Conservation (phyloP, 345 rosid species). For the Cochlearia excelsa region DNA sequence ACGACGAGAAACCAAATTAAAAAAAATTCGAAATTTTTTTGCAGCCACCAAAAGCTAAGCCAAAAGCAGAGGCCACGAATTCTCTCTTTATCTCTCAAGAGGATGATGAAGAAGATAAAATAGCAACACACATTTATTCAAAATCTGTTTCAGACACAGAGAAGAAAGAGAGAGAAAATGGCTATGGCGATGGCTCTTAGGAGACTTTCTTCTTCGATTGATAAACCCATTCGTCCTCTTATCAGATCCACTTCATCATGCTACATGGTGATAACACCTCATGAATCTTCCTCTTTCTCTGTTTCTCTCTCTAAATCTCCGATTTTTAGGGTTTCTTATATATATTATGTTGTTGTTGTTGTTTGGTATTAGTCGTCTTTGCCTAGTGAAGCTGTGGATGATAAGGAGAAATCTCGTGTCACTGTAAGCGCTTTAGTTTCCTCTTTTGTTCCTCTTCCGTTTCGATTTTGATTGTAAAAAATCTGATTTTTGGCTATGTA, state of each 20-base stretch:
- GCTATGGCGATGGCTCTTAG: conserved; percentile 97
- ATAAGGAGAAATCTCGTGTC: conserved; percentile 70
- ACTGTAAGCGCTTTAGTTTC: conserved; percentile 43
- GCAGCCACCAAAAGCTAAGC: conserved; percentile 45
- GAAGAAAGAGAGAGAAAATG: conserved; percentile 41
- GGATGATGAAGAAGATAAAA: conserved; percentile 1
- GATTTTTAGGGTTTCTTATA: neutral
- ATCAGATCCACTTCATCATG: conserved; percentile 56
- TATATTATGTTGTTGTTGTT: conserved; percentile 8
- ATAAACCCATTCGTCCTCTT: conserved; percentile 82
- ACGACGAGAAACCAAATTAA: conserved; percentile 18
- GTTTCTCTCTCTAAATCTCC: neutral
- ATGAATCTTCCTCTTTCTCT: neutral
- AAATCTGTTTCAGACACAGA: conserved; percentile 28
- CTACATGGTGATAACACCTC: conserved; percentile 47
- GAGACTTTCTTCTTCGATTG: conserved; percentile 78
- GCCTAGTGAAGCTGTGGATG: conserved; percentile 90
- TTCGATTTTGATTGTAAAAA: conserved; percentile 8
- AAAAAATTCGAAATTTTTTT: conserved; percentile 29
- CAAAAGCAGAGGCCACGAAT: conserved; percentile 36
- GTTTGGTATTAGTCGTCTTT: conserved; percentile 59
- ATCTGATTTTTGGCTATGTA: neutral
- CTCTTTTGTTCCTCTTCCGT: conserved; percentile 10
- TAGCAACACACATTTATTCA: conserved; percentile 12
- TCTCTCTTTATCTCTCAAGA: conserved; percentile 21